phyloP scores from a whole-genome alignment of 495 filamentous ascomycete genomes.

The Monascus purpureus region DNA sequence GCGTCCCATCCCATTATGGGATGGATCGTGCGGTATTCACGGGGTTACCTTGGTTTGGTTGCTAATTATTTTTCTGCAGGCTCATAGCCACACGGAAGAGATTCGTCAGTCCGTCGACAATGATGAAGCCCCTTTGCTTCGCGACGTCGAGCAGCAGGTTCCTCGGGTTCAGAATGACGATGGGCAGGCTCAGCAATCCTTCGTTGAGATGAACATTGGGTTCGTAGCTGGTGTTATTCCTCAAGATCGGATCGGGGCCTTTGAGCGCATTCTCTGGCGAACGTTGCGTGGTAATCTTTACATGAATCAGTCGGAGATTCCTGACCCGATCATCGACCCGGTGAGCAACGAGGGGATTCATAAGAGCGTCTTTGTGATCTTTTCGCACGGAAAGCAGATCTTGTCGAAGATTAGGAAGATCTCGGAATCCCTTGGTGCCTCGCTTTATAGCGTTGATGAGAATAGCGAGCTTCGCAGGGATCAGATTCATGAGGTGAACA shows the following conservation, averaged over 20 bases:
- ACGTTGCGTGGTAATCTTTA: slow-evolving; percentile 95
- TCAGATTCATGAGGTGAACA: slow-evolving; percentile 95
- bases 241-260: slow-evolving; percentile 80
- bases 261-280: slow-evolving; percentile 94
- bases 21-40: too few relatives aligned
- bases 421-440: slow-evolving; percentile 88
- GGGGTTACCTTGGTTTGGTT: too few relatives aligned
- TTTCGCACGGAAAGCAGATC: slow-evolving; percentile 96
- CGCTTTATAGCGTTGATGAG: slow-evolving; percentile 93
- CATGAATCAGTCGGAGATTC: slow-evolving; percentile 99
- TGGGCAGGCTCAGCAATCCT: slow-evolving; percentile 61
- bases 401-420: slow-evolving; percentile 98
- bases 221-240: slow-evolving; percentile 98
- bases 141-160: slow-evolving; percentile 70
- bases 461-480: slow-evolving; percentile 86
- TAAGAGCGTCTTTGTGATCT: slow-evolving; percentile 99
- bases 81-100: slow-evolving; percentile 90
- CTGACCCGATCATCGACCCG: slow-evolving; percentile 87
- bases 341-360: slow-evolving; percentile 75
- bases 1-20: too few relatives aligned
- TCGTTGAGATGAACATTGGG: slow-evolving; percentile 96
- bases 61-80: slow-evolving; percentile 25
- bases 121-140: slow-evolving; percentile 66
- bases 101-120: slow-evolving; percentile 85
- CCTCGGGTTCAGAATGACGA: slow-evolving; percentile 50